Evolutionary conservation across 139 green algal species (phyloP), one percentile per base, ranked within the genome.

Genomic region (Chlamydomonas incerta): DNA sequence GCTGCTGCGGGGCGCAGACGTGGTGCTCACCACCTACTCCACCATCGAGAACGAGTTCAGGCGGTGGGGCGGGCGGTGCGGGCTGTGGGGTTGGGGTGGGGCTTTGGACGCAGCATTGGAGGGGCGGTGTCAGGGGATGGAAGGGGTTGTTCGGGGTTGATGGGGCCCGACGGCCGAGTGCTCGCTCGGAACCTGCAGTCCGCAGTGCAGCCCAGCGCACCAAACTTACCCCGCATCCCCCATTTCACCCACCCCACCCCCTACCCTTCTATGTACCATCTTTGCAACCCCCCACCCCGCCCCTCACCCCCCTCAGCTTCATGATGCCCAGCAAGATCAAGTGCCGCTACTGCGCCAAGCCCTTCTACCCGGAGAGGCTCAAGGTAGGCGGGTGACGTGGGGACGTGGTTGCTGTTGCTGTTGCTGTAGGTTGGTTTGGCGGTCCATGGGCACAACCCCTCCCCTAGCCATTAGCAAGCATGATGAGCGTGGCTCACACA

Each of bases 11-110:
- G 55, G 87, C 23, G 94, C 93, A 13, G 96, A 99, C 69, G 93
- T 99, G 14, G 96, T 98, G 77, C 93, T 99, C 29, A 98, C 97
- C 23, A 99, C 97, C 13, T 99, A 98, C 92, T 90, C 80, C 67
- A 95, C 94, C 26, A 76, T 99, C 4, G 97, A 99, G 92, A 92
- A 83, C 37, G 97, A 99, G 84, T 96, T 92, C 89, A 81, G 91
- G 60, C 89, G 82, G 88, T 88, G 29, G 8, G 41, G 41, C 5
- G 41, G 41, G 41, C 41, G 6, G 6, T 50, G 41, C 5, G 8
- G 41, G 8, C n/a, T n/a, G n/a, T n/a, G n/a, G n/a, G n/a, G n/a
- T n/a, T n/a, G n/a, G n/a, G n/a, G n/a, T n/a, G n/a, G n/a, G n/a
- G n/a, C n/a, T n/a, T n/a, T n/a, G n/a, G n/a, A n/a, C n/a, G n/a